Base-by-base conservation (phyloP, 371 early-diverging fungal genomes). In the Apophysomyces trapeziformis region DNA sequence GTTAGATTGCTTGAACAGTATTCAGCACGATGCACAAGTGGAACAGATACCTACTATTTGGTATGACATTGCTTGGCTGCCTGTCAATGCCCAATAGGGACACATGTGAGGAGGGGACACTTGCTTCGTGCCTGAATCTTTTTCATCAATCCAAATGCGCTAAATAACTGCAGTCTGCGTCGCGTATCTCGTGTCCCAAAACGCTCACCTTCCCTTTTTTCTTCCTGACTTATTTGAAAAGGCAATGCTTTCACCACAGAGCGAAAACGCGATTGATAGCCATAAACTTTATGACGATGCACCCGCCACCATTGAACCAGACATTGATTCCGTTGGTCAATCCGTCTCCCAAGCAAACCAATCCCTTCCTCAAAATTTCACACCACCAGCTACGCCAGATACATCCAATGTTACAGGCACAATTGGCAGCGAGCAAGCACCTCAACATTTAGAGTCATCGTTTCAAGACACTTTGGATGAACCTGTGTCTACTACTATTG, bases 391-490 rank as follows among this genome's bases (percentile, higher is more conserved):
- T 5, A 45, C 46, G 13, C 46, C 46, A 16, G 46, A 45, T 18
- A 45, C 46, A n/a, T 2, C 64, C 9, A 61, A 47, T 32, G 58
- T 75, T 13, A 65, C 61, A 45, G 76, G 76, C 16, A 70, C 58
- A 38, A 74, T 74, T 36, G 70, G 70, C 12, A 64, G 68, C 61
- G 32, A 46, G 9, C 50, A 57, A 43, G 4, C 38, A 0, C 26
- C 9, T 26, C 56, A 43, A 7, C 5, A 59, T 9, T 44, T 47
- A 7, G 13, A 54, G 16, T 76, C 72, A 45, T 68, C 74, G 4
- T 73, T 71, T 4, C 68, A 73, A 69, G 87, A 96, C 79, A 96
- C 98, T 16, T 84, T 97, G 46, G 98, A 97, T 75, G 98, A 97
- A 73, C 96, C 98, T 21, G 93, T 97, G 14, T 86, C 88, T 21